Evolutionary conservation across 2,329 filamentous ascomycete genomes (phyloP).

Genomic region (Aspergillus terreus): DNA sequence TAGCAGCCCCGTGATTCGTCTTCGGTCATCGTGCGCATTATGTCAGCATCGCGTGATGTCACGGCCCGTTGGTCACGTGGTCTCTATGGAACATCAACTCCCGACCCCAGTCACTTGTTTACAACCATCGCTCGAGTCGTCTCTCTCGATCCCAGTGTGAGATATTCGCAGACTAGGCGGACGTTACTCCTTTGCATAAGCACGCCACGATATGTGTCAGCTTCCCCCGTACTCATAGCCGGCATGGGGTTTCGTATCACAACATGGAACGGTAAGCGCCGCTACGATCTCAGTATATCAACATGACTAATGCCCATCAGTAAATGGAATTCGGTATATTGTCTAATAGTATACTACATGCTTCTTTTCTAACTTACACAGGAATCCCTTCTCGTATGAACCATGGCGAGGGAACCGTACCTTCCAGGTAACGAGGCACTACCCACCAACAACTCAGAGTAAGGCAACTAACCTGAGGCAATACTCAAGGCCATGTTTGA

Average conservation of each 20-base stretch:
- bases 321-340: slow-evolving; percentile 71
- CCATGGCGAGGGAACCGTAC: slow-evolving; percentile 72
- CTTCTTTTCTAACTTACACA: slow-evolving; percentile 28
- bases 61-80: slow-evolving; percentile 19
- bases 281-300: background rate
- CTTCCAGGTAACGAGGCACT: slow-evolving; percentile 55
- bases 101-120: background rate
- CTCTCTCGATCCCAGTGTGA: too few species aligned
- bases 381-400: slow-evolving; percentile 79
- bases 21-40: slow-evolving; percentile 7
- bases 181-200: background rate
- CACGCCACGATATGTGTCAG: background rate
- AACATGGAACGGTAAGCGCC: slow-evolving; percentile 71
- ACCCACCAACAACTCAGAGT: background rate
- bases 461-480: background rate
- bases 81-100: background rate
- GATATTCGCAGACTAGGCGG: too few species aligned
- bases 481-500: slow-evolving; percentile 78
- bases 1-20: slow-evolving; percentile 30
- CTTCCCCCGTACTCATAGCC: slow-evolving; percentile 2
- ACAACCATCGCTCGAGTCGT: background rate
- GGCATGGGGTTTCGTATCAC: slow-evolving; percentile 76
- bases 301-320: slow-evolving; percentile 38
- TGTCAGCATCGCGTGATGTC: slow-evolving; percentile 26
- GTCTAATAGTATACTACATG: background rate